phyloP scores from a whole-genome alignment of 345 rosid species.

The Combretum micranthum region DNA sequence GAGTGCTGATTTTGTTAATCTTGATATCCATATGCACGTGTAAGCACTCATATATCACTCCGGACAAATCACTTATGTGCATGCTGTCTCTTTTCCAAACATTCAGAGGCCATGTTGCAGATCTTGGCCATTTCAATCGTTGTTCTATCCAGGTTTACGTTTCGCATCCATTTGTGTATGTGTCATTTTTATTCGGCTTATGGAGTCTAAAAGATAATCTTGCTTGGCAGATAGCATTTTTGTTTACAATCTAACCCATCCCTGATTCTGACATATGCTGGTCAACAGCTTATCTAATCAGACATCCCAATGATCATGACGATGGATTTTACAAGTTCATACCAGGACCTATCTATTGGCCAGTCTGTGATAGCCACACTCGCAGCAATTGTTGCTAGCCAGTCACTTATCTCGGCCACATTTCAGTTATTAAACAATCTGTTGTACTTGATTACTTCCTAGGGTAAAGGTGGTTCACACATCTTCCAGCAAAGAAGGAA shows the following conservation, averaged over 20 bases:
- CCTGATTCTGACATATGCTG: conserved; percentile 75
- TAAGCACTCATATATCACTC: neutral
- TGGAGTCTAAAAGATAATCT: conserved; percentile 11
- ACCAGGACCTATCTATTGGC: conserved; percentile 70
- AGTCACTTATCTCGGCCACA: conserved; percentile 83
- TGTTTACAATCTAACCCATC: conserved; percentile 77
- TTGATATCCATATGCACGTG: too few relatives aligned
- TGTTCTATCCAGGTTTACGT: conserved; percentile 48
- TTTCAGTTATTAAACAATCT: conserved; percentile 84
- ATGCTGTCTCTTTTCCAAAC: conserved; percentile 2
- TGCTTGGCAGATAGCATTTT: conserved; percentile 53
- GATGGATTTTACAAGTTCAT: conserved; percentile 87
- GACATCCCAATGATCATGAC: conserved; percentile 42
- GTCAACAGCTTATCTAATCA: conserved; percentile 85
- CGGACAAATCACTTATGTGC: neutral
- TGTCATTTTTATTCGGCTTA: neutral
- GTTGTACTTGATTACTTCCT: conserved; percentile 80
- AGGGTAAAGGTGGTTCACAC: conserved; percentile 88
- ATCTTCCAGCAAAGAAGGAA: conserved; percentile 68
- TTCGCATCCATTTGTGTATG: neutral
- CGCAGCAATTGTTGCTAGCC: conserved; percentile 85
- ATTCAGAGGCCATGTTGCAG: conserved; percentile 87
- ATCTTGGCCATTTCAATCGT: conserved; percentile 75
- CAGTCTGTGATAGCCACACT: conserved; percentile 58
- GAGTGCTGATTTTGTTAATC: too few relatives aligned